phyloP scores from a whole-genome alignment of 164 flowering plant genomes.

The Stephania cephalantha region DNA sequence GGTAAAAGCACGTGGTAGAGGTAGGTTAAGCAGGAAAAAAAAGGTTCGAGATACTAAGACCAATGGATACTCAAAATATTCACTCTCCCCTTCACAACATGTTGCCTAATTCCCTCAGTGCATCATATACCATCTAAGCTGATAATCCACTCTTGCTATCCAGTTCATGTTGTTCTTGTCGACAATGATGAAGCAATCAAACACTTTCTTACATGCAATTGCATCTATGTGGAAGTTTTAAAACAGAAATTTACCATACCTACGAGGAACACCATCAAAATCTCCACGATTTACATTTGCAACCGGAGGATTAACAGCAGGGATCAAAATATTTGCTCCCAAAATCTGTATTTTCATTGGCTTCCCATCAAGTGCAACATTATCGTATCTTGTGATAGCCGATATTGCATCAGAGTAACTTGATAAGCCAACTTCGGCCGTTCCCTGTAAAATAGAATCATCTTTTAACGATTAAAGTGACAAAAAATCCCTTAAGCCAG shows the following conservation, averaged over 20 bases:
- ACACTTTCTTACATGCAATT: neutral
- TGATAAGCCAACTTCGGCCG: conserved; percentile 74
- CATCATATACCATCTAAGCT: too few species aligned
- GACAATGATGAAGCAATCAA: neutral
- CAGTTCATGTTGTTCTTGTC: neutral
- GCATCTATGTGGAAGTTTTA: neutral
- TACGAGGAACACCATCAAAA: conserved; percentile 36
- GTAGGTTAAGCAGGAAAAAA: too few species aligned
- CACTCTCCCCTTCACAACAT: too few species aligned
- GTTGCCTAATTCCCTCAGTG: too few species aligned
- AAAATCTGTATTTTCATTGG: conserved; percentile 26
- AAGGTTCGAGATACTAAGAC: too few species aligned
- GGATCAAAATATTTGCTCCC: conserved; percentile 47
- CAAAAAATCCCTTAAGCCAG: conserved; percentile 6
- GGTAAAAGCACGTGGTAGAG: too few species aligned
- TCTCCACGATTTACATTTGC: conserved; percentile 16
- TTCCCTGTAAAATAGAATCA: conserved; percentile 50
- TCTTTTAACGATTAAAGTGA: conserved; percentile 5
- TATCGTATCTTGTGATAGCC: conserved; percentile 57
- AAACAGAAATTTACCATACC: conserved; percentile 24
- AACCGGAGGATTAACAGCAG: conserved; percentile 16
- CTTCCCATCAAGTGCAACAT: conserved; percentile 11
- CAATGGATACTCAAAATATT: too few species aligned
- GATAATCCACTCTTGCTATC: too few species aligned
- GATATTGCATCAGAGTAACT: conserved; percentile 63